A percentile compares a stretch with the other conserved stretches of the same genome.
Evolutionary conservation across 2,329 filamentous ascomycete species (phyloP).

Genomic region (Colletotrichum eleusines): DNA sequence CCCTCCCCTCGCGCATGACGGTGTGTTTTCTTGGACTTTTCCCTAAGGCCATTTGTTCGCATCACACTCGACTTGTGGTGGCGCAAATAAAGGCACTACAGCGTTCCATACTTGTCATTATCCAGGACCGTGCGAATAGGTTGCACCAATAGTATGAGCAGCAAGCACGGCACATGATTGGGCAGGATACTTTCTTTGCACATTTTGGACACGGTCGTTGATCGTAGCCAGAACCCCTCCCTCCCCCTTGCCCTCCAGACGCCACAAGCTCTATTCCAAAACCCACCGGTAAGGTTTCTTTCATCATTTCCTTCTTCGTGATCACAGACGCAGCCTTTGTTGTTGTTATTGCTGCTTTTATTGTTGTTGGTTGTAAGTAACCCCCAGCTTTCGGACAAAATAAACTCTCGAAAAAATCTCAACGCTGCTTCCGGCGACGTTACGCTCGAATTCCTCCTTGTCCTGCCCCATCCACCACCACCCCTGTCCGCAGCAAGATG

Average conservation of each 20-base stretch:
- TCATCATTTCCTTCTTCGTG: background rate
- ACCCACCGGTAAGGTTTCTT: background rate
- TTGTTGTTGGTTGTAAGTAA: background rate
- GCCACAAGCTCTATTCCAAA: conserved; percentile 6
- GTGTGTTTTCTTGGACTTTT: conserved; percentile 3
- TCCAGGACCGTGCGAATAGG: background rate
- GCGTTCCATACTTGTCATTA: background rate
- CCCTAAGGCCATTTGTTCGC: background rate
- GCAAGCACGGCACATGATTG: background rate
- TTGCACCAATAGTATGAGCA: background rate
- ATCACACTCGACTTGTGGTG: background rate
- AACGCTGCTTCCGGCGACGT: conserved; percentile 22
- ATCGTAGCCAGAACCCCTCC: background rate
- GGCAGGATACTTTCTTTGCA: background rate
- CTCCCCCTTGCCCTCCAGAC: background rate
- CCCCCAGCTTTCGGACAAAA: background rate
- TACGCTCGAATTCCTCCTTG: background rate
- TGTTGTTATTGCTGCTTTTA: background rate
- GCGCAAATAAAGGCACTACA: background rate
- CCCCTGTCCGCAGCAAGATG: conserved; percentile 16
- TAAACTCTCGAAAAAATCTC: background rate
- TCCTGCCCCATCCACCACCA: background rate
- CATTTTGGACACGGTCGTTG: background rate
- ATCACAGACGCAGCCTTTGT: background rate
- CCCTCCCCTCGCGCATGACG: background rate